Evolutionary conservation across 331 rosid species (phyloP), one percentile per base, ranked within the genome.

Genomic region (Rhamnella rubrinervis): DNA sequence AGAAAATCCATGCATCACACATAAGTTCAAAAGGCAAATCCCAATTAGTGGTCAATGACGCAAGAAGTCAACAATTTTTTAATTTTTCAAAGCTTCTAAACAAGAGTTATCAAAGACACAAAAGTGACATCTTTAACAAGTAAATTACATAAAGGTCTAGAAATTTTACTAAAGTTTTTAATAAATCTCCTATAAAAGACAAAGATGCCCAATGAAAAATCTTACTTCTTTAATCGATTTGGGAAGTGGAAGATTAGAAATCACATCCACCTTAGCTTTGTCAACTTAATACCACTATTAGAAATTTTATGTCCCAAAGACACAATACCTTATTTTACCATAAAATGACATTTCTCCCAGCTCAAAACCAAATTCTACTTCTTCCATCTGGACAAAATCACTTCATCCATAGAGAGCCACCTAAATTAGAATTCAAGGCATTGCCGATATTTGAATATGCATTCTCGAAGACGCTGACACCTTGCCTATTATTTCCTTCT

Each of bases 21-120:
- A 15, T 60, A 28, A 60, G 41, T 60, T 60, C 21, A 31, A 60
- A 60, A 60, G 65, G 47, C n/a, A 60, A 60, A 60, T 60, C 46
- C 65, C 47, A 60, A 60, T 60, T 60, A 28, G 65, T 37, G 0
- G 21, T 1, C 0, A 60, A 8, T 60, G 46, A 60, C 28, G 46
- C n/a, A 31, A 60, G 44, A 60, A 60, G 65, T 60, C 21, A 60
- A 60, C 65, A 60, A 60, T 37, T 15, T 60, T 37, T 20, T 28
- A 60, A n/a, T 6, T 12, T 51, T 13, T 51, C 55, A 51, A 51
- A 6, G 35, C 31, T 56, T 56, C 35, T 56, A 56, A 7, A 56
- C 61, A 19, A 56, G 35, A 56, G 4, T 56, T 7, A 56, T 56
- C 61, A 56, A 56, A 56, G 7, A 23, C 16, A n/a, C n/a, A 56